phyloP scores from a whole-genome alignment of 2,329 filamentous ascomycete genomes.

The Blumeriella jaapii region DNA sequence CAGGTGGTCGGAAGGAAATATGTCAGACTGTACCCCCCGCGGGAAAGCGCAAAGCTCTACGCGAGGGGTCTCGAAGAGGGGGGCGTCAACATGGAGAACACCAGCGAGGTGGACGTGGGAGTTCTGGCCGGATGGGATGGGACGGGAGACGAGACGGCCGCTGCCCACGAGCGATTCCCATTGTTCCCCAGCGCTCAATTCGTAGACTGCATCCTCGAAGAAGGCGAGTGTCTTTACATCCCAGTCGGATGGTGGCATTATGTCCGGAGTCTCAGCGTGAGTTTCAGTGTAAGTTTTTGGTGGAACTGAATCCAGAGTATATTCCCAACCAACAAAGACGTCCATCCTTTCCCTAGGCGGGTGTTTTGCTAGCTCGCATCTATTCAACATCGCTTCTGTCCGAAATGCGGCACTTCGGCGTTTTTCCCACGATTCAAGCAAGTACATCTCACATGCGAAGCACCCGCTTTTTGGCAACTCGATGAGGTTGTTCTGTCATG shows the following conservation, averaged over 20 bases:
- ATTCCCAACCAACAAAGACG: background rate
- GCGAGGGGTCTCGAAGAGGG: slow-evolving; percentile 48
- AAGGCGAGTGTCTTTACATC: slow-evolving; percentile 80
- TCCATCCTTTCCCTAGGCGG: background rate
- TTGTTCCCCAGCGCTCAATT: slow-evolving; percentile 20
- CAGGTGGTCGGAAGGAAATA: slow-evolving; percentile 91
- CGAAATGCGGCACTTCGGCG: no score
- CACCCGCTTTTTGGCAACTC: no score
- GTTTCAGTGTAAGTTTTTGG: slow-evolving; percentile 96
- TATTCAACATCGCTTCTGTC: background rate
- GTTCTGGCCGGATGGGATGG: slow-evolving; percentile 51
- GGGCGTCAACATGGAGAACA: slow-evolving; percentile 88
- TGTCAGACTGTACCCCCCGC: slow-evolving; percentile 72
- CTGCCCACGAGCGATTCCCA: slow-evolving; percentile 17
- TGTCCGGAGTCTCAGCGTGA: slow-evolving; percentile 71
- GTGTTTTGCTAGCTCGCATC: background rate
- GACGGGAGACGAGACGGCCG: slow-evolving; percentile 11
- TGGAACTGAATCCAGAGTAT: slow-evolving; percentile 44
- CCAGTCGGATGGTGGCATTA: slow-evolving; percentile 99
- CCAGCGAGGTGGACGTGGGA: slow-evolving; percentile 67
- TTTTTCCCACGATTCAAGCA: no score
- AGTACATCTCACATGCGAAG: no score
- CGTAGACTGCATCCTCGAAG: slow-evolving; percentile 65
- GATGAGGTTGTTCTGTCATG: no score
- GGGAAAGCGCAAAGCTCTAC: slow-evolving; percentile 44